These are phyloP conservation scores for Angomonas desouzai DNA, from an alignment of 208 protist genomes.

Conservation along the genomic window DNA sequence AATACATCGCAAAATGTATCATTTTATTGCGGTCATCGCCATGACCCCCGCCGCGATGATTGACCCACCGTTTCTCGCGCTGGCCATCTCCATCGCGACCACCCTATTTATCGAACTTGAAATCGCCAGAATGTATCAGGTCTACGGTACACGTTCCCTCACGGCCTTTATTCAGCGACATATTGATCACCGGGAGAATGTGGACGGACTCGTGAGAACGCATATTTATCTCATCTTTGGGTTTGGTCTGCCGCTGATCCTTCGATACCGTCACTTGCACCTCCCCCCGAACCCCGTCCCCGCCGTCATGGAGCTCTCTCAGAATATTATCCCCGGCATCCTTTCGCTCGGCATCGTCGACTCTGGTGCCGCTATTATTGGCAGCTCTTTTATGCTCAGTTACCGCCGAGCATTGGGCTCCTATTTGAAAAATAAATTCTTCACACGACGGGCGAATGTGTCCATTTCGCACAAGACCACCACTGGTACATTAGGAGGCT, in stretches of 20 bases:
- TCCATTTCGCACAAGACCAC: slow-evolving; percentile 90
- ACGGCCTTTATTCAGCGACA: slow-evolving; percentile 53
- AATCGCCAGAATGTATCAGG: slow-evolving; percentile 54
- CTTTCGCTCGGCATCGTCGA: slow-evolving; percentile 83
- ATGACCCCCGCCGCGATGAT: slow-evolving; percentile 78
- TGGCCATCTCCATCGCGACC: slow-evolving; percentile 65
- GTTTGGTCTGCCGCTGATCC: slow-evolving; percentile 59
- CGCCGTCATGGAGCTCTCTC: slow-evolving; percentile 59
- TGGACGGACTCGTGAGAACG: slow-evolving; percentile 68
- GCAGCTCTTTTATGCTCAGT: slow-evolving; percentile 63
- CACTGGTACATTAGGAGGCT: slow-evolving; percentile 68
- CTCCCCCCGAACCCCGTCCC: slow-evolving; percentile 21
- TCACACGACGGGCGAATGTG: slow-evolving; percentile 69
- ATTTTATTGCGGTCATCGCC: slow-evolving; percentile 74
- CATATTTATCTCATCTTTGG: slow-evolving; percentile 88
- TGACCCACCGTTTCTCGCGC: slow-evolving; percentile 78
- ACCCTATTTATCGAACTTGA: slow-evolving; percentile 55
- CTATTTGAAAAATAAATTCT: slow-evolving; percentile 73
- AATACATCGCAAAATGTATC: slow-evolving; percentile 84
- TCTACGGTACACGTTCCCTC: slow-evolving; percentile 51
- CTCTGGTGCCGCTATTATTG: slow-evolving; percentile 75
- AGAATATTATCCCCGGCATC: slow-evolving; percentile 82
- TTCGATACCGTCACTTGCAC: slow-evolving; percentile 58
- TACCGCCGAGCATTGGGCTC: slow-evolving; percentile 62
- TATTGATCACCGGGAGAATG: slow-evolving; percentile 72